phyloP scores from a whole-genome alignment of 2,329 filamentous ascomycete species.

The Colletotrichum sojae region DNA sequence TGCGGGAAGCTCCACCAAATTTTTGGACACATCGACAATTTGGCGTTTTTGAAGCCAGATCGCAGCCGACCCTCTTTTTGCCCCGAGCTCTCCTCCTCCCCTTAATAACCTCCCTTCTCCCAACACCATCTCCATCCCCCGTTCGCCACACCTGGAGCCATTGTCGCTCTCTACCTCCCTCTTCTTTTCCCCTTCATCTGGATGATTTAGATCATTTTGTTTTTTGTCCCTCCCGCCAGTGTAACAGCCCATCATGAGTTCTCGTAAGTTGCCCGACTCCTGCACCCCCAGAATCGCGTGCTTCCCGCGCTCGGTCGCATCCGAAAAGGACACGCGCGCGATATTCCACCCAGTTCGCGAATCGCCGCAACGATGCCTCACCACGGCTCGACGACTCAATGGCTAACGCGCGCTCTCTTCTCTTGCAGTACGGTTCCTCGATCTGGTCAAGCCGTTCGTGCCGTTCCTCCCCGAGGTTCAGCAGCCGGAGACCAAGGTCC shows the following conservation, averaged over 20 bases:
- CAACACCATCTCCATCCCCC: conserved; percentile 49
- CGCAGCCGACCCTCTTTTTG: conserved; percentile 44
- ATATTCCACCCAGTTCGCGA: background rate
- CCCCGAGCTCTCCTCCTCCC: conserved; percentile 51
- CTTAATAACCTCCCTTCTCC: conserved; percentile 51
- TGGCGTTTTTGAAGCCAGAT: conserved; percentile 61
- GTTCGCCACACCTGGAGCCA: conserved; percentile 49
- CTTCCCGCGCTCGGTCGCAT: conserved; percentile 21
- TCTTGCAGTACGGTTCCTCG: conserved; percentile 93
- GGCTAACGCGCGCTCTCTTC: conserved; percentile 30
- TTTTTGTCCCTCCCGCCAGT: conserved; percentile 51
- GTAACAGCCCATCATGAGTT: conserved; percentile 64
- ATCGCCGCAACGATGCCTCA: background rate
- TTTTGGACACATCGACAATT: conserved; percentile 63
- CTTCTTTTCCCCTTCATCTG: conserved; percentile 49
- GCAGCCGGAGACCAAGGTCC: conserved; percentile 97
- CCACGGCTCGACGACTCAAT: conserved; percentile 7
- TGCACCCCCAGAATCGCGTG: conserved; percentile 32
- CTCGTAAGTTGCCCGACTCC: conserved; percentile 59
- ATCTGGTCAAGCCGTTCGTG: conserved; percentile 99
- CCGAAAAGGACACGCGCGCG: conserved; percentile 32
- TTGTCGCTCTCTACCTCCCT: conserved; percentile 45
- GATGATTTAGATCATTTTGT: conserved; percentile 53
- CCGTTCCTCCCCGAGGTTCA: conserved; percentile 99
- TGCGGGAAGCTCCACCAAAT: conserved; percentile 49